phyloP scores from a whole-genome alignment of 2,329 filamentous ascomycete species.

The Arthrobotrys pseudoclavata region DNA sequence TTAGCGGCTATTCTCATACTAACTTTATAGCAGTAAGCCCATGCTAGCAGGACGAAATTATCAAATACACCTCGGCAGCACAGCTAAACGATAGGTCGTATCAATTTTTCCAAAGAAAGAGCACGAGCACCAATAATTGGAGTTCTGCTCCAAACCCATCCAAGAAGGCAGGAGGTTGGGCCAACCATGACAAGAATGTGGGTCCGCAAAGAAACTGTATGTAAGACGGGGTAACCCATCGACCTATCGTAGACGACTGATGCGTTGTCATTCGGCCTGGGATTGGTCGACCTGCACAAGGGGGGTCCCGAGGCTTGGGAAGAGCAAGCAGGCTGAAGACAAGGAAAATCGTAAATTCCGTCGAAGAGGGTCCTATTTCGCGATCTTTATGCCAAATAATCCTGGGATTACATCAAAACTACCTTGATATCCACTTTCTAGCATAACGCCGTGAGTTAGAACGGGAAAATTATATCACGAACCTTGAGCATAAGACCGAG shows the following conservation, averaged over 20 bases:
- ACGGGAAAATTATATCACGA: slow-evolving; percentile 26
- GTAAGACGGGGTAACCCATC: slow-evolving; percentile 50
- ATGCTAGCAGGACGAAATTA: slow-evolving; percentile 11
- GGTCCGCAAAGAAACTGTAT: slow-evolving; percentile 54
- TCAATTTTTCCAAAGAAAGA: slow-evolving; percentile 21
- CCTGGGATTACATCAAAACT: slow-evolving; percentile 30
- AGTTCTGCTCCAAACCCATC: slow-evolving; percentile 3
- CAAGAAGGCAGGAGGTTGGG: slow-evolving; percentile 60
- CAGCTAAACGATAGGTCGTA: slow-evolving; percentile 20
- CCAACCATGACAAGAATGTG: slow-evolving; percentile 59
- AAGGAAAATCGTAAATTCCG: slow-evolving; percentile 44
- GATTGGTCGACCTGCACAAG: slow-evolving; percentile 47
- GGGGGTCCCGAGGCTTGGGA: slow-evolving; percentile 43
- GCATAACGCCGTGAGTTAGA: slow-evolving; percentile 24
- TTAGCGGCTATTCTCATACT: slow-evolving; percentile 9
- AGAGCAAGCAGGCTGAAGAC: slow-evolving; percentile 51
- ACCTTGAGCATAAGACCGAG: slow-evolving; percentile 10
- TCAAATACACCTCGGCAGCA: slow-evolving; percentile 25
- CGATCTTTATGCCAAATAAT: slow-evolving; percentile 40
- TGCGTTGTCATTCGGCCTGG: slow-evolving; percentile 58
- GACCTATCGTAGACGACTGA: slow-evolving; percentile 60
- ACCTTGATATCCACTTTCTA: slow-evolving; percentile 35
- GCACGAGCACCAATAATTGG: slow-evolving; percentile 16
- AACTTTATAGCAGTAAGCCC: slow-evolving; percentile 14
- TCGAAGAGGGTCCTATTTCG: slow-evolving; percentile 27